Conservation (phyloP, 768 basidiomycete genomes). For the Lactarius indigo region DNA sequence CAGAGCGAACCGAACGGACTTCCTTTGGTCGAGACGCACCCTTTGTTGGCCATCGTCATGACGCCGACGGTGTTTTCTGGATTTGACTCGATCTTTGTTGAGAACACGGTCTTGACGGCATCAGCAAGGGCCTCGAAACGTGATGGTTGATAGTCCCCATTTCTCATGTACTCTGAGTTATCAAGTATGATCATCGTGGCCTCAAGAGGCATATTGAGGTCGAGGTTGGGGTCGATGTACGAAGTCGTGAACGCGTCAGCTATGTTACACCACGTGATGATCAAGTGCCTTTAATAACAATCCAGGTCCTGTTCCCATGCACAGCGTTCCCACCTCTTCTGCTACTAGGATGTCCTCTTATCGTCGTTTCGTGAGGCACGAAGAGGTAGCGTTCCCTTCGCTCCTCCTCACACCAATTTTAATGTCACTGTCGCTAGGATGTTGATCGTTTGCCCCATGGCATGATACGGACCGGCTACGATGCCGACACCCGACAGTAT, state of each 20-base stretch:
- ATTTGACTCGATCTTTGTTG: slow-evolving; percentile 92
- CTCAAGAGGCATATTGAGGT: slow-evolving; percentile 83
- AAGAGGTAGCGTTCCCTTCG: neutral
- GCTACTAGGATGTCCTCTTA: slow-evolving; percentile 1
- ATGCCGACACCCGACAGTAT: slow-evolving; percentile 20
- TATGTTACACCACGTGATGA: neutral
- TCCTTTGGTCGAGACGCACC: slow-evolving; percentile 47
- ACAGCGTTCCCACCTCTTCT: neutral
- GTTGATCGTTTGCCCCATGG: slow-evolving; percentile 15
- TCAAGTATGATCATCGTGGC: slow-evolving; percentile 97
- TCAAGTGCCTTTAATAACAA: neutral
- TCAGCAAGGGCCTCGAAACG: slow-evolving; percentile 90
- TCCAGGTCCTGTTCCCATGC: neutral
- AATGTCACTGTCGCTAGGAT: slow-evolving; percentile 9
- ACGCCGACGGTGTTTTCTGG: slow-evolving; percentile 97
- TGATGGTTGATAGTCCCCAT: slow-evolving; percentile 85
- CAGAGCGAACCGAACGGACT: neutral
- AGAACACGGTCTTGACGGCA: slow-evolving; percentile 85
- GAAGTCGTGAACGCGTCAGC: slow-evolving; percentile 7
- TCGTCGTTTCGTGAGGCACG: slow-evolving; percentile 4
- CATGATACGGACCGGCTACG: slow-evolving; percentile 20
- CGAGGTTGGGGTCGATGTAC: neutral
- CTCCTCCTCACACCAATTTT: neutral
- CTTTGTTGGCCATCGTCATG: slow-evolving; percentile 98
- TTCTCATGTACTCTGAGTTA: slow-evolving; percentile 97